Percentiles rank a stretch among this genome's conserved stretches.
Evolutionary conservation across 257 asterid species (phyloP).

Genomic region (Nicotiana tabacum): DNA sequence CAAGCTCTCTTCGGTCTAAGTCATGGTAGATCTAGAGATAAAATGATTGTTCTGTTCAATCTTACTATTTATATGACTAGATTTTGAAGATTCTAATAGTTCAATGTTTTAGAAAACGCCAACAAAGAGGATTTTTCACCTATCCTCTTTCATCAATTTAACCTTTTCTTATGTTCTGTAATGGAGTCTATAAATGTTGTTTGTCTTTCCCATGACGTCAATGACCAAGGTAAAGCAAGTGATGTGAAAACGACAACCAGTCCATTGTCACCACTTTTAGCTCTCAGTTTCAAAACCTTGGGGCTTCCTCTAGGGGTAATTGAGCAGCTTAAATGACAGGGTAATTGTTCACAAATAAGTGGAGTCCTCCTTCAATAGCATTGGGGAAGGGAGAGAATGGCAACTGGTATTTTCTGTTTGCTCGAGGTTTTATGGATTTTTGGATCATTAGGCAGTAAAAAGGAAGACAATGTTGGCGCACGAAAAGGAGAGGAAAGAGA

Average conservation of each 20-base stretch:
- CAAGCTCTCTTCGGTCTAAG: neutral
- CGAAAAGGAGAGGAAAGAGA: neutral
- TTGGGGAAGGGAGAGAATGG: neutral
- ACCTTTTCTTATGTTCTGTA: neutral
- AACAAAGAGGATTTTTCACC: neutral
- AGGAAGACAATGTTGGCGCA: neutral
- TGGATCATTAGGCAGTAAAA: neutral
- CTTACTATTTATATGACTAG: neutral
- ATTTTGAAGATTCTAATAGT: neutral
- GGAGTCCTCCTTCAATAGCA: neutral
- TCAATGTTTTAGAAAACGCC: neutral
- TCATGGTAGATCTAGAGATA: neutral
- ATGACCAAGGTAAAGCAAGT: neutral
- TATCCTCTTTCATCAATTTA: neutral
- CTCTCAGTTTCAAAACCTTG: neutral
- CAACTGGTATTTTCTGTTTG: neutral
- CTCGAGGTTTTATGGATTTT: neutral
- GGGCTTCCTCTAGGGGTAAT: neutral
- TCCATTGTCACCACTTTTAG: neutral
- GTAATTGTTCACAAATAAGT: neutral
- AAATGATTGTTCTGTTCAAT: neutral
- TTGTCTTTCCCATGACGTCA: neutral
- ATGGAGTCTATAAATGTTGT: neutral
- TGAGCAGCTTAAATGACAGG: neutral
- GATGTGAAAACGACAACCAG: neutral